Conservation (phyloP, 352 stramenopile genomes). For the Phytophthora pini region DNA sequence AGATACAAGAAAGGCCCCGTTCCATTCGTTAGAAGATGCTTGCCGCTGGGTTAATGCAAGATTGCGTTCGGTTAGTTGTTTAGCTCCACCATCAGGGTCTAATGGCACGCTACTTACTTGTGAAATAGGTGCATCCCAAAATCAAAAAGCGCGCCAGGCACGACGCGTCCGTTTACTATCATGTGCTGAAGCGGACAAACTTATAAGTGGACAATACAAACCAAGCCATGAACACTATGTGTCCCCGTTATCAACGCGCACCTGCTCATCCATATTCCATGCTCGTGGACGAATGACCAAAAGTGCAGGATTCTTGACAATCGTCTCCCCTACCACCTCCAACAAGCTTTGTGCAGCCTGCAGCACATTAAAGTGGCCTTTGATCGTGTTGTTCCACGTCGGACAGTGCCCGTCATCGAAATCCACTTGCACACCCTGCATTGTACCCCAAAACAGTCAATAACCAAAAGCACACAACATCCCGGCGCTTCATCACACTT, state of each 20-base stretch:
- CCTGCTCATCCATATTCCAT: slow-evolving; percentile 96
- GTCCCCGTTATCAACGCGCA: slow-evolving; percentile 10
- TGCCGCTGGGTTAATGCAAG: slow-evolving; percentile 47
- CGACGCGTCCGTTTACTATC: slow-evolving; percentile 87
- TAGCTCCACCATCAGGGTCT: neutral
- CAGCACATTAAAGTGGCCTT: slow-evolving; percentile 92
- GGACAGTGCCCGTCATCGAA: slow-evolving; percentile 87
- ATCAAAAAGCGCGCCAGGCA: slow-evolving; percentile 94
- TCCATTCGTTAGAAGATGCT: slow-evolving; percentile 73
- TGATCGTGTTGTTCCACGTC: slow-evolving; percentile 93
- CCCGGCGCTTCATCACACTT: neutral
- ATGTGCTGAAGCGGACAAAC: slow-evolving; percentile 68
- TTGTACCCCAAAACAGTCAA: neutral
- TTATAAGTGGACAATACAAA: neutral
- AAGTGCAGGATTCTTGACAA: slow-evolving; percentile 60
- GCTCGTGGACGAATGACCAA: slow-evolving; percentile 93
- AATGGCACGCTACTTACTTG: slow-evolving; percentile 66
- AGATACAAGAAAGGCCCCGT: slow-evolving; percentile 95
- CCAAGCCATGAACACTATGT: neutral
- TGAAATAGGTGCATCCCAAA: slow-evolving; percentile 97
- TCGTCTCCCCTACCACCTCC: slow-evolving; percentile 27
- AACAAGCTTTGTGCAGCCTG: slow-evolving; percentile 87
- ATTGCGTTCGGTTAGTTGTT: neutral
- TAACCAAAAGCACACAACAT: neutral
- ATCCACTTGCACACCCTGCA: slow-evolving; percentile 74